Base-by-base conservation (phyloP, 2,329 filamentous ascomycete species). In the Bipolaris zeicola region DNA sequence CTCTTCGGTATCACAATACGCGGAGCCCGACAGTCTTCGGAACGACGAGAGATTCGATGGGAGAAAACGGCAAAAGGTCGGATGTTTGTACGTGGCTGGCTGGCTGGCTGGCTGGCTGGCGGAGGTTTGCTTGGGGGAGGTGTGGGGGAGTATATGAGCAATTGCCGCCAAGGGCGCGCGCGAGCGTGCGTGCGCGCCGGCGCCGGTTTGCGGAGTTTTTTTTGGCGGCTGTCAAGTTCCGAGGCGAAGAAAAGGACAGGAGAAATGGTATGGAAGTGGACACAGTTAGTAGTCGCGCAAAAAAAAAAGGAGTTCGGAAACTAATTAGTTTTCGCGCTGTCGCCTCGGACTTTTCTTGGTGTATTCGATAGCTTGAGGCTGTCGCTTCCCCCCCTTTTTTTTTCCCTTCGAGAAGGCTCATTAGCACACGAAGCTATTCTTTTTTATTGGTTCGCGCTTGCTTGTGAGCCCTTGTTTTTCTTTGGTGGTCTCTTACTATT, bases 11-110 rank as follows among this genome's bases (percentile, higher is more conserved):
- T 38, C 16, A 34, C 33, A 26, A 37, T 38, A 33, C 37, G 24
- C 44, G 50, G 52, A 13, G 50, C 38, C 54, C 54, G 54, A 57
- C 38, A 41, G 50, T 11, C 39, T 22, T 53, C 54, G 54, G 54
- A 34, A 13, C 28, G 44, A 8, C 22, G 33, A 26, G 54, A 33
- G 54, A 13, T 22, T 42, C 20, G 26, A 33, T 26, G 18, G 41
- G 13, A 5, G 22, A 6, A 41, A 41, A 44, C 28, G 52, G 46
- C 48, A 52, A 47, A 22, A 13, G 53, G 26, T 16, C 20, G 20
- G 16, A 7, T 20, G 20, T 16, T n/a, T 47, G 3, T 36, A 3
- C n/a, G 14, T 18, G 26, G 4, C 24, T 5, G 24, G 24, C 24
- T 6, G 24, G 16, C 16, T 6, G 24, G 16, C 16, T 26, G 24